These are phyloP conservation scores for Ceratorhiza oryzae-sativae DNA, from an alignment of 1,284 basidiomycete species.

Conservation along the genomic window DNA sequence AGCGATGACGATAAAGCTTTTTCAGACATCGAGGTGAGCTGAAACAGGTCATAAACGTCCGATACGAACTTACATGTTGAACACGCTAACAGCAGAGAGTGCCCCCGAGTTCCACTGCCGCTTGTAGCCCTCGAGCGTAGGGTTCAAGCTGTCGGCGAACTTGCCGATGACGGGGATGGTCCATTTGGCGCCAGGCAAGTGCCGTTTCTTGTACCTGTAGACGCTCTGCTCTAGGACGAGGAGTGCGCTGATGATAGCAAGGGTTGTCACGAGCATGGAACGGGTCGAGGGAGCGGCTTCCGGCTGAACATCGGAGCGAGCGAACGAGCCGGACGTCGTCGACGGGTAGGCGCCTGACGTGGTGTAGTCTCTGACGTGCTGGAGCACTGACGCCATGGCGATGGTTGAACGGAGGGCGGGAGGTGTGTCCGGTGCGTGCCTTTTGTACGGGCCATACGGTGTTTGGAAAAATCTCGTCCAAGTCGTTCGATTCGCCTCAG, in stretches of 20 bases:
- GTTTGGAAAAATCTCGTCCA: neutral
- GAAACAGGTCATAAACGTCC: neutral
- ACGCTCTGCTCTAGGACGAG: constrained; percentile 82
- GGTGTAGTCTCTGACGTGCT: constrained; percentile 30
- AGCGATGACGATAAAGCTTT: constrained; percentile 98
- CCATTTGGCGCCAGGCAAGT: constrained; percentile 86
- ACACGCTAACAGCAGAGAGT: constrained; percentile 87
- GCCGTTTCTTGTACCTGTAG: constrained; percentile 85
- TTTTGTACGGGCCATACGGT: constrained; percentile 26
- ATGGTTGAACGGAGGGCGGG: constrained; percentile 8
- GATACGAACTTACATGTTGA: constrained; percentile 81
- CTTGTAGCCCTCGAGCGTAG: constrained; percentile 88
- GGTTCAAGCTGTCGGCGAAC: constrained; percentile 87
- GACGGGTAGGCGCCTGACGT: constrained; percentile 18
- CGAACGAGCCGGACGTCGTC: constrained; percentile 24
- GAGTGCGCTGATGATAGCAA: constrained; percentile 66
- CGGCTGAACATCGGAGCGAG: constrained; percentile 8
- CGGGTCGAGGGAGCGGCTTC: constrained; percentile 1
- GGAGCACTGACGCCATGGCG: constrained; percentile 35
- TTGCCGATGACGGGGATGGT: constrained; percentile 95
- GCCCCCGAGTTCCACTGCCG: constrained; percentile 87
- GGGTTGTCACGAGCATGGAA: constrained; percentile 56
- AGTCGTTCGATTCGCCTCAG: constrained; percentile 24
- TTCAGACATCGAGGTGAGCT: constrained; percentile 29
- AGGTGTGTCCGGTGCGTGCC: neutral